Conservation (phyloP, 2,329 filamentous ascomycete species). For the Coniochaeta sp. region DNA sequence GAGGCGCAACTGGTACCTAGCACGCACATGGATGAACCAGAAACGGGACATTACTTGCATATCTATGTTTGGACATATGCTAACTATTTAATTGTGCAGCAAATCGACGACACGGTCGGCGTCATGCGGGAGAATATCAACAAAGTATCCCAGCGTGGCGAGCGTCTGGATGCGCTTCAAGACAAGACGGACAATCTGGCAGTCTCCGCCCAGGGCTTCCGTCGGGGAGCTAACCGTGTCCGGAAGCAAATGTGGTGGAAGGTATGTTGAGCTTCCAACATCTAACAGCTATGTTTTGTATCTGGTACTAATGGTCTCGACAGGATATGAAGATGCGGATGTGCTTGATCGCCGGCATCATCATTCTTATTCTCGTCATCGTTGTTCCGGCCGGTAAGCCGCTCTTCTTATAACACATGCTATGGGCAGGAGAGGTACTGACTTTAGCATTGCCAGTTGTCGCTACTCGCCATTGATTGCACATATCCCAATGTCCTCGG, state of each 20-base stretch:
- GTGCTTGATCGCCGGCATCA: conserved; percentile 85
- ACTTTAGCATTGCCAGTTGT: conserved; percentile 13
- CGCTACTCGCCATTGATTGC: conserved; percentile 7
- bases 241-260: conserved; percentile 99
- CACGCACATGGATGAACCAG: not conserved
- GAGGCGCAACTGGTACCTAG: not conserved
- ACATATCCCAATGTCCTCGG: not conserved
- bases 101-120: conserved; percentile 94
- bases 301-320: not conserved
- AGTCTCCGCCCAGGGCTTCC: conserved; percentile 88
- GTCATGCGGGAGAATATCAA: conserved; percentile 98
- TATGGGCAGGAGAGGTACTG: conserved; percentile 3
- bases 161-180: conserved; percentile 78
- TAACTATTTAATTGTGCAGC: conserved; percentile 41
- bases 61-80: not conserved
- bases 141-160: conserved; percentile 90
- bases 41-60: not conserved
- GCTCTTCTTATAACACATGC: not conserved
- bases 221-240: conserved; percentile 90
- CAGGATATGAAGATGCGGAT: conserved; percentile 99
- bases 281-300: not conserved
- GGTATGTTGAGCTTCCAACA: conserved; percentile 9
- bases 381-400: conserved; percentile 82
- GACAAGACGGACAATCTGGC: conserved; percentile 94
- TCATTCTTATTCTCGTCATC: conserved; percentile 87